Evolutionary conservation across 2,329 filamentous ascomycete genomes (phyloP).

Genomic region (Cladosporium sp.): DNA sequence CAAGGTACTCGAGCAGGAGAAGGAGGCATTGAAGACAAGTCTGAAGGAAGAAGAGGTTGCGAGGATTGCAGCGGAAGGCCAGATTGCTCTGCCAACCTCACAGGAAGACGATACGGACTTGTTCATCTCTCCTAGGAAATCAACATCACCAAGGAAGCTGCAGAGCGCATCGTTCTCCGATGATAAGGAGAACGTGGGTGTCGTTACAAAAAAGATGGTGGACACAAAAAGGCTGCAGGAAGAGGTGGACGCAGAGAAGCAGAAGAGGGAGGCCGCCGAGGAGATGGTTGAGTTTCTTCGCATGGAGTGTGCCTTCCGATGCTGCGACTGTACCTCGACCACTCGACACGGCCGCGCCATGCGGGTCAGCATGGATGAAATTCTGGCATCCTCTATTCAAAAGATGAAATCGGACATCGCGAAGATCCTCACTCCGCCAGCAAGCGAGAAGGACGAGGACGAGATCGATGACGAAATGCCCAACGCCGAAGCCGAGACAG

Average conservation of each 20-base stretch:
- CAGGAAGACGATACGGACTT: constrained; percentile 58
- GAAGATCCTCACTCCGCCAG: constrained; percentile 61
- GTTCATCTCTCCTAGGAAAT: constrained; percentile 61
- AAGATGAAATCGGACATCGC: constrained; percentile 42
- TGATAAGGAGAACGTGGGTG: constrained; percentile 48
- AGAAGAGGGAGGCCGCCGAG: constrained; percentile 65
- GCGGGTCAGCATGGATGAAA: constrained; percentile 24
- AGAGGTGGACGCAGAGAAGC: constrained; percentile 55
- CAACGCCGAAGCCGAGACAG: background rate
- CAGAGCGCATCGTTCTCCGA: constrained; percentile 47
- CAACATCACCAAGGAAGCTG: constrained; percentile 41
- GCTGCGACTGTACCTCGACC: constrained; percentile 56
- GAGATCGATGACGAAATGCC: constrained; percentile 22
- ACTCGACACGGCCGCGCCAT: constrained; percentile 11
- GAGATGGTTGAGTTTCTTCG: constrained; percentile 76
- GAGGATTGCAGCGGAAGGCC: constrained; percentile 70
- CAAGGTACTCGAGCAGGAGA: constrained; percentile 69
- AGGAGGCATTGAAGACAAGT: constrained; percentile 70
- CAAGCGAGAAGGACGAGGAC: constrained; percentile 60
- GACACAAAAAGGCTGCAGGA: constrained; percentile 52
- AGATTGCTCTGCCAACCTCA: constrained; percentile 62
- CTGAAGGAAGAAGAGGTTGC: constrained; percentile 73
- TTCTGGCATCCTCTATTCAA: constrained; percentile 32
- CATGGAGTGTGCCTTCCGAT: constrained; percentile 69
- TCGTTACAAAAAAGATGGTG: constrained; percentile 46